Evolutionary conservation across 2,329 filamentous ascomycete species (phyloP).

Genomic region (Nemania bipapillata): DNA sequence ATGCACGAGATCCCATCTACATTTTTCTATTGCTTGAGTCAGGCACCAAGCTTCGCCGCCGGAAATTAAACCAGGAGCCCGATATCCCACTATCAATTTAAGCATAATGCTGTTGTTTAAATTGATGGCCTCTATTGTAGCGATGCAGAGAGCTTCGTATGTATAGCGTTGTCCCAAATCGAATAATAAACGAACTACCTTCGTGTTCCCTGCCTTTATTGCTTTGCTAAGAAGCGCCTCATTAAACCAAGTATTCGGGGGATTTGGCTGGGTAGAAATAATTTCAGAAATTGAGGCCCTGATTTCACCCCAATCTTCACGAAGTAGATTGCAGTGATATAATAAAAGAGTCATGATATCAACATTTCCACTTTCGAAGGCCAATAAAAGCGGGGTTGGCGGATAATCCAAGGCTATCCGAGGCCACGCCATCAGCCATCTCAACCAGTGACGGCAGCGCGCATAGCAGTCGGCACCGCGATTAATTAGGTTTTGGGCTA

Average conservation of each 20-base stretch:
- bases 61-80: neutral
- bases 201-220: neutral
- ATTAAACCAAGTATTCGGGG: too few relatives aligned
- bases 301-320: neutral
- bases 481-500: constrained; percentile 12
- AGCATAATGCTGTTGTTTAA: neutral
- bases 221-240: too few relatives aligned
- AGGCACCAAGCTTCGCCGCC: constrained; percentile 10
- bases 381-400: constrained; percentile 22
- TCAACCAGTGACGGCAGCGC: neutral
- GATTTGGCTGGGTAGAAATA: neutral
- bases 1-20: neutral
- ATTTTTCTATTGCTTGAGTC: neutral
- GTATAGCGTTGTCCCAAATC: neutral
- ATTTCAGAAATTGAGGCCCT: neutral
- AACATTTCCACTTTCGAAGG: constrained; percentile 17
- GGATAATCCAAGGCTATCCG: neutral
- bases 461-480: neutral
- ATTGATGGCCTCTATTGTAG: neutral
- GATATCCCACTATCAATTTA: neutral
- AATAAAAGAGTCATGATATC: neutral
- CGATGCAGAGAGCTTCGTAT: neutral
- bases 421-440: constrained; percentile 6
- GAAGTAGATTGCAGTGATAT: constrained; percentile 3
- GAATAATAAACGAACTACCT: neutral